Percentiles rank a stretch among this genome's conserved stretches.
Evolutionary conservation across 345 rosid genomes (phyloP).

Genomic region (Acer yangbiense): DNA sequence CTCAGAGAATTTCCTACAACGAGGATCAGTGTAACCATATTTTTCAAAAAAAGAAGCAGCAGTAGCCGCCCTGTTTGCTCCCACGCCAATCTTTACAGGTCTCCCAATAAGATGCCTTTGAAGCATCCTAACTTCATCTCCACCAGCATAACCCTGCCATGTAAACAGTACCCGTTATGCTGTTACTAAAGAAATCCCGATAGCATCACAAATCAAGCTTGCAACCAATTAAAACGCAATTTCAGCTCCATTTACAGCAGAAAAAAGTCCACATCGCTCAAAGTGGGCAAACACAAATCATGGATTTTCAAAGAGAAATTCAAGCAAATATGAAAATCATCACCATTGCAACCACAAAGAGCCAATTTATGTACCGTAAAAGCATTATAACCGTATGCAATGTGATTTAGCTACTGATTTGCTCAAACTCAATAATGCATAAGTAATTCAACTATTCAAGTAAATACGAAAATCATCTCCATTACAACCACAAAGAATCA

Average conservation of each 20-base stretch:
- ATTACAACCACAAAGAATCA: no score
- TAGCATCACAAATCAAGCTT: not conserved
- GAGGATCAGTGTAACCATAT: conserved; percentile 51
- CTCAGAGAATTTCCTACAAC: conserved; percentile 8
- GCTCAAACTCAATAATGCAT: not conserved
- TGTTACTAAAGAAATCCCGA: not conserved
- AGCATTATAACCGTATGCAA: not conserved
- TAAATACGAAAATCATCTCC: no score
- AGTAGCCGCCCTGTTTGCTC: conserved; percentile 67
- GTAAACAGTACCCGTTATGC: not conserved
- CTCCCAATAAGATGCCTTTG: conserved; percentile 55
- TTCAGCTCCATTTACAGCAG: not conserved
- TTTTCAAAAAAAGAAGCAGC: conserved; percentile 53
- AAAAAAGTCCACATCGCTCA: no score
- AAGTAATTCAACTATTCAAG: not conserved
- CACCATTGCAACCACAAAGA: not conserved
- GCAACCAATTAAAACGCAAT: not conserved
- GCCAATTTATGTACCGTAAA: not conserved
- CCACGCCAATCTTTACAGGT: conserved; percentile 60
- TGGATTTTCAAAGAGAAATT: no score
- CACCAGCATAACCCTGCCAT: conserved; percentile 82
- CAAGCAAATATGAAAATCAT: not conserved
- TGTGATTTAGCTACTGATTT: not conserved
- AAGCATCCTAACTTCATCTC: conserved; percentile 90
- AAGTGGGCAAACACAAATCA: not conserved